Percentiles rank a stretch among this genome's conserved stretches.
phyloP scores from a whole-genome alignment of 2,329 filamentous ascomycete genomes.

The Bipolaris bicolor region DNA sequence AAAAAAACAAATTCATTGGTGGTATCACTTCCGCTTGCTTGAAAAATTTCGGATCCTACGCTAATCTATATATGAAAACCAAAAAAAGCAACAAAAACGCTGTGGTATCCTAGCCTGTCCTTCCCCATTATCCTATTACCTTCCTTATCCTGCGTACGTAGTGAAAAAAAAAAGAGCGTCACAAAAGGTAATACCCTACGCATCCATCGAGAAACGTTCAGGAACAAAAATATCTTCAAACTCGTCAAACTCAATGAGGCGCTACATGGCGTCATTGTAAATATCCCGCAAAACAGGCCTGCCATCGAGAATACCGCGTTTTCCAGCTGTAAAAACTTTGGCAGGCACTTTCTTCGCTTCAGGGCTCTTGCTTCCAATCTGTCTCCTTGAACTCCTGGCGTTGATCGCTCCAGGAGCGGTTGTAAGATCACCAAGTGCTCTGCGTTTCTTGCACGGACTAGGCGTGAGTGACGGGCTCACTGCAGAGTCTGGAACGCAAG shows the following conservation, averaged over 20 bases:
- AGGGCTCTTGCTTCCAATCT: constrained; percentile 33
- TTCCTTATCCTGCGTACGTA: background rate
- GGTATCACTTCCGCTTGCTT: no score
- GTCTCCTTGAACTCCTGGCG: constrained; percentile 24
- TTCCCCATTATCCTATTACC: background rate
- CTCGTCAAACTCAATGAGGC: background rate
- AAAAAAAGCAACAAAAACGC: no score
- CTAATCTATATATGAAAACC: no score
- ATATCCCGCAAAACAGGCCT: constrained; percentile 77
- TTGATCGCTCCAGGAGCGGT: constrained; percentile 17
- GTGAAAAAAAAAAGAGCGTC: background rate
- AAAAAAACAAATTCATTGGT: no score
- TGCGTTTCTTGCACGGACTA: constrained; percentile 46
- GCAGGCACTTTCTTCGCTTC: constrained; percentile 58
- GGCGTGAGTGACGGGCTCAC: constrained; percentile 15
- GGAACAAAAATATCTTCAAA: no score
- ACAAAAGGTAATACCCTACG: no score
- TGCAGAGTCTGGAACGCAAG: background rate
- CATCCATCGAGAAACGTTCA: background rate
- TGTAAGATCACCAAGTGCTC: constrained; percentile 34
- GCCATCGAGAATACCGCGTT: constrained; percentile 65
- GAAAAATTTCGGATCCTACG: no score
- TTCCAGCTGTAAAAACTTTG: constrained; percentile 64
- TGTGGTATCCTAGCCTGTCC: no score
- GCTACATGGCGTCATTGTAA: constrained; percentile 62